These are phyloP conservation scores for Chiua virens DNA, from an alignment of 768 basidiomycete species.

Conservation along the genomic window DNA sequence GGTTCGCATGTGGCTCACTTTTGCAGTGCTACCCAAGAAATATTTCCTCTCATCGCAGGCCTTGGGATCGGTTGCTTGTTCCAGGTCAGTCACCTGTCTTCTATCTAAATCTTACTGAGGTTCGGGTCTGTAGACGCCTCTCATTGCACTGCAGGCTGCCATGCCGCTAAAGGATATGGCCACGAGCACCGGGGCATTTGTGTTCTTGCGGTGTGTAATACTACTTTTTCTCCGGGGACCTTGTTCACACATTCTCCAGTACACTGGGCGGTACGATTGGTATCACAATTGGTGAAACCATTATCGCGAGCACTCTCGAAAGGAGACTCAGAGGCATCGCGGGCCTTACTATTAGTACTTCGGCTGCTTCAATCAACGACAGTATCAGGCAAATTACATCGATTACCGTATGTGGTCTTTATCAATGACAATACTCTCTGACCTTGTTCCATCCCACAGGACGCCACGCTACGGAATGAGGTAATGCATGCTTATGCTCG, in stretches of 20 bases:
- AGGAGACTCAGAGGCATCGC: constrained; percentile 14
- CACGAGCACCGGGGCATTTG: constrained; percentile 38
- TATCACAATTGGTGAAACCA: constrained; percentile 70
- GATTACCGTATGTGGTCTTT: constrained; percentile 21
- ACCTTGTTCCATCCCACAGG: constrained; percentile 18
- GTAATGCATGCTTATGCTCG: constrained; percentile 39
- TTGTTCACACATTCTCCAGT: constrained; percentile 38
- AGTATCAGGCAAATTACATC: constrained; percentile 45
- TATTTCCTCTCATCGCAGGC: constrained; percentile 34
- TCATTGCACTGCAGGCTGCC: constrained; percentile 41
- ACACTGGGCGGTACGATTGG: constrained; percentile 74
- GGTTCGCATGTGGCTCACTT: no score
- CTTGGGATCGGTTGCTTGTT: constrained; percentile 38
- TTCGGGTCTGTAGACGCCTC: constrained; percentile 15
- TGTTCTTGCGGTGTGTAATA: constrained; percentile 30
- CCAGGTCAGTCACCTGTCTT: constrained; percentile 18
- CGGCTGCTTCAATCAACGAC: constrained; percentile 45
- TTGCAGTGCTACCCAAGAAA: constrained; percentile 31
- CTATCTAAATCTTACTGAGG: neutral
- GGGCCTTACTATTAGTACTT: constrained; percentile 37
- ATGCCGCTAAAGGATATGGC: constrained; percentile 50
- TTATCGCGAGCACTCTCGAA: constrained; percentile 55
- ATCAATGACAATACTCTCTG: constrained; percentile 5
- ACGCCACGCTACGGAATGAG: constrained; percentile 27
- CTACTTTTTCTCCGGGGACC: neutral